These are phyloP conservation scores for Grammothele lineata DNA, from an alignment of 768 basidiomycete genomes.

Conservation along the genomic window DNA sequence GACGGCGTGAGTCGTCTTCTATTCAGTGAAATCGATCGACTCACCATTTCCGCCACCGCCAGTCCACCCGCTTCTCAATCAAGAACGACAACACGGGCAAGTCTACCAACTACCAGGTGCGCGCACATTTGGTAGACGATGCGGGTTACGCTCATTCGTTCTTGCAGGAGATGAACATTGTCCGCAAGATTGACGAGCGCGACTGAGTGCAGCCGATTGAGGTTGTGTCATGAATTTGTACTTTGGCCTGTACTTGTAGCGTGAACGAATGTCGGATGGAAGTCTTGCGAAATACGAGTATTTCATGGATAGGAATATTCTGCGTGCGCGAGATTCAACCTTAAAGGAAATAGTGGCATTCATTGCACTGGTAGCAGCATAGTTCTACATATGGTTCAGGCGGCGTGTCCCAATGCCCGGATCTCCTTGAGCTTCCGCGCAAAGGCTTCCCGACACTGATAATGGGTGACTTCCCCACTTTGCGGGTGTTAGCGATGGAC, in stretches of 20 bases:
- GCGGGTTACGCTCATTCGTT: neutral
- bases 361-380: no score
- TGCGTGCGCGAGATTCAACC: no score
- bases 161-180: constrained; percentile 35
- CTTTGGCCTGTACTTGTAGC: no score
- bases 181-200: constrained; percentile 21
- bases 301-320: no score
- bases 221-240: no score
- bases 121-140: no score
- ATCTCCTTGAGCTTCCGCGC: constrained; percentile 48
- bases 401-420: no score
- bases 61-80: constrained; percentile 35
- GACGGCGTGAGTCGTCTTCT: constrained; percentile 35
- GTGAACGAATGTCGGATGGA: no score
- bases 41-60: neutral
- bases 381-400: no score
- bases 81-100: constrained; percentile 42
- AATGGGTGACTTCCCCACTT: constrained; percentile 95
- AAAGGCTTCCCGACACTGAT: constrained; percentile 89
- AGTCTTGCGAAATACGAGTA: no score
- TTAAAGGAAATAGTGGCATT: no score
- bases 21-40: neutral
- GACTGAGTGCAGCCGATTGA: no score
- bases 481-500: constrained; percentile 1
- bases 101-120: constrained; percentile 34